Percentiles rank a stretch among this genome's conserved stretches.
These are phyloP conservation scores for Didymella pinodella DNA, from an alignment of 2,329 filamentous ascomycete genomes.

Conservation along the genomic window DNA sequence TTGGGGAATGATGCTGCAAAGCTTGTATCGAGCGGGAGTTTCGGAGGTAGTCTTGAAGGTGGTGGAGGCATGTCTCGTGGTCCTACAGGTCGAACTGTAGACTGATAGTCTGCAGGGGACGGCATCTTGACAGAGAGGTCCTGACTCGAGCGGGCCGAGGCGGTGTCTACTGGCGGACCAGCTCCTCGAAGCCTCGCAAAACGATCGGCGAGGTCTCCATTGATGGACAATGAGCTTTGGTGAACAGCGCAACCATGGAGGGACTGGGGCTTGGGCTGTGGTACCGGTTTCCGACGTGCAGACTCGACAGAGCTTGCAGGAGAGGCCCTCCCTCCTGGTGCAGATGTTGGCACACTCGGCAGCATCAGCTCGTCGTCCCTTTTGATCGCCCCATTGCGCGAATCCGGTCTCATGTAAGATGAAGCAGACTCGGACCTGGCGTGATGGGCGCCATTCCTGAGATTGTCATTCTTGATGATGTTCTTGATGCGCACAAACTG, in stretches of 20 bases:
- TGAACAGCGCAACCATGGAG: conserved; percentile 69
- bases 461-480: conserved; percentile 61
- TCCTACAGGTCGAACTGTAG: conserved; percentile 51
- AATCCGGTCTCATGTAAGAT: conserved; percentile 23
- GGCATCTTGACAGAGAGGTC: conserved; percentile 53
- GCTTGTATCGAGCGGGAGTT: conserved; percentile 60
- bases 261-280: conserved; percentile 73
- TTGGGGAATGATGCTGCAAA: conserved; percentile 69
- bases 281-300: conserved; percentile 44
- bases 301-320: conserved; percentile 34
- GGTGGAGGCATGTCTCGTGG: conserved; percentile 63
- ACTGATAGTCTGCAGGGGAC: conserved; percentile 50
- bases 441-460: conserved; percentile 63
- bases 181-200: conserved; percentile 48
- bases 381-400: conserved; percentile 29
- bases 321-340: conserved; percentile 31
- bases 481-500: conserved; percentile 58
- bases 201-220: conserved; percentile 47
- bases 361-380: conserved; percentile 48
- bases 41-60: conserved; percentile 44
- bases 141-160: conserved; percentile 30
- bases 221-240: conserved; percentile 38
- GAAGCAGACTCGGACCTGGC: conserved; percentile 25
- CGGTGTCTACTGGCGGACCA: conserved; percentile 33
- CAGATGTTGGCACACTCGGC: conserved; percentile 39